Conservation (phyloP, 2,329 filamentous ascomycete species). For the Cercospora sp. region DNA sequence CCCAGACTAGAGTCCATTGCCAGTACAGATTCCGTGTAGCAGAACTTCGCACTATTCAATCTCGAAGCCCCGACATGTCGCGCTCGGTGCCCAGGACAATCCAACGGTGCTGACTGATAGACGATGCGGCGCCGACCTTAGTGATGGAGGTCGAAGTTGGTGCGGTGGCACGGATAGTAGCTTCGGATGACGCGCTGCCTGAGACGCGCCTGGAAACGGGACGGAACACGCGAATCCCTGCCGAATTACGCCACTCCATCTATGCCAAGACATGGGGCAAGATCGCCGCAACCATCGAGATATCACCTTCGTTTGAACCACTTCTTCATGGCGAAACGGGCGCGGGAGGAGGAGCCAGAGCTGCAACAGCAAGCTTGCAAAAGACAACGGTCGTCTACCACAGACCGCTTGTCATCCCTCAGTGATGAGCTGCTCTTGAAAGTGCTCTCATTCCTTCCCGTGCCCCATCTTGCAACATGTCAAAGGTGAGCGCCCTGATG, state of each 20-base stretch:
- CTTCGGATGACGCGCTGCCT: neutral
- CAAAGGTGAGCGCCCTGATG: constrained; percentile 51
- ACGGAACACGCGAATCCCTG: neutral
- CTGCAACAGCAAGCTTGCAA: constrained; percentile 44
- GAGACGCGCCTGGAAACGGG: neutral
- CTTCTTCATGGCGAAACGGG: constrained; percentile 41
- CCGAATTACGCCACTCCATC: neutral
- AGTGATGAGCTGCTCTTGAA: constrained; percentile 87
- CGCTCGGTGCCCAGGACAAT: neutral
- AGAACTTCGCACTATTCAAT: neutral
- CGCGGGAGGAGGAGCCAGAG: constrained; percentile 35
- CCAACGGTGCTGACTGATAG: neutral
- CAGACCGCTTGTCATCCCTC: constrained; percentile 68
- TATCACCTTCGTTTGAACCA: neutral
- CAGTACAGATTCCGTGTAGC: neutral
- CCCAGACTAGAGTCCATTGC: neutral
- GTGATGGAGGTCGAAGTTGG: neutral
- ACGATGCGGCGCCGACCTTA: neutral
- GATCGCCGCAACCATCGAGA: neutral
- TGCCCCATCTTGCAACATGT: constrained; percentile 65
- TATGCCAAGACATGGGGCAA: neutral
- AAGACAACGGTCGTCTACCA: constrained; percentile 42
- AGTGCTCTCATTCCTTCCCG: constrained; percentile 74
- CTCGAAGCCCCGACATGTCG: constrained; percentile 6
- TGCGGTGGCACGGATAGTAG: neutral